Percentiles rank a stretch among this genome's conserved stretches.
These are phyloP conservation scores for Platanthera guangdongensis DNA, from an alignment of 106 monocot genomes.

Conservation along the genomic window DNA sequence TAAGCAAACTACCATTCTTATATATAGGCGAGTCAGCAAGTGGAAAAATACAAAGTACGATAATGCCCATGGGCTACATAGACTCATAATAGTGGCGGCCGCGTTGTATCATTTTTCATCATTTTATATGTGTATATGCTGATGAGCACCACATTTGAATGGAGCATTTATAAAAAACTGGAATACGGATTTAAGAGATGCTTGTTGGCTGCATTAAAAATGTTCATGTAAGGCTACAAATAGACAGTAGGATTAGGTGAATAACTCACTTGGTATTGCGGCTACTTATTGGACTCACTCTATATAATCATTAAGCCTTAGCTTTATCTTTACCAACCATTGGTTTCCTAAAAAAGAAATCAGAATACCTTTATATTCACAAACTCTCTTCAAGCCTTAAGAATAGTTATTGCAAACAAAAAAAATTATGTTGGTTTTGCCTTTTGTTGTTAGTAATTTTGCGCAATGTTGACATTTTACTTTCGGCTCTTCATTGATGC, in stretches of 20 bases:
- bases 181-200: not conserved
- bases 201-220: not conserved
- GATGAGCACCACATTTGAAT: not conserved
- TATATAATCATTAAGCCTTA: not conserved
- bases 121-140: not conserved
- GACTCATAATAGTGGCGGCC: too few relatives aligned
- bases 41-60: too few relatives aligned
- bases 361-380: not conserved
- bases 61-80: too few relatives aligned
- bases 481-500: too few relatives aligned
- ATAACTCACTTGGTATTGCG: too few relatives aligned
- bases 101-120: not conserved
- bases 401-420: not conserved
- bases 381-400: not conserved
- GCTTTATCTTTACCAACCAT: not conserved
- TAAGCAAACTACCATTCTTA: too few relatives aligned
- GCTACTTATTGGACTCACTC: too few relatives aligned
- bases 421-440: too few relatives aligned
- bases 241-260: too few relatives aligned
- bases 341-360: not conserved
- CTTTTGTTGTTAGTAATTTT: too few relatives aligned
- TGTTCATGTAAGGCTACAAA: not conserved
- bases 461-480: too few relatives aligned
- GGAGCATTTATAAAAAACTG: not conserved
- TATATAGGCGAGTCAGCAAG: too few relatives aligned